Conservation (phyloP, 257 asterid genomes). For the Eucommia ulmoides region DNA sequence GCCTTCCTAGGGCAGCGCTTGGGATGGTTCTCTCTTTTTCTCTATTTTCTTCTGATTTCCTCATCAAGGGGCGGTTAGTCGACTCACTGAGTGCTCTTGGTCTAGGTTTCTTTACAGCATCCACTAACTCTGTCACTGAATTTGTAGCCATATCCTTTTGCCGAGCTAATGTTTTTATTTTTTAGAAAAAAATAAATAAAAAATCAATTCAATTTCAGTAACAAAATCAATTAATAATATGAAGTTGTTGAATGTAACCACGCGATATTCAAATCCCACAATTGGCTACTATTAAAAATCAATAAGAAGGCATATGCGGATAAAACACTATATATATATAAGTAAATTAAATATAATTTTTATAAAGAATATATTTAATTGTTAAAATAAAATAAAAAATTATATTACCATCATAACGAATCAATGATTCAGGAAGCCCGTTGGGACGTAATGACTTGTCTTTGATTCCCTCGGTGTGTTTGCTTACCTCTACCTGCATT, state of each 20-base stretch:
- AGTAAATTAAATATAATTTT: no score
- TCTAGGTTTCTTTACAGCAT: conserved; percentile 70
- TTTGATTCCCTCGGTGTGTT: conserved; percentile 82
- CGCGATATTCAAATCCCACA: no score
- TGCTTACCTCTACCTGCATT: conserved; percentile 98
- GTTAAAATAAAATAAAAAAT: no score
- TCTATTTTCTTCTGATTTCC: conserved; percentile 45
- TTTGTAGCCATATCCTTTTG: conserved; percentile 67
- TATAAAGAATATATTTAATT: no score
- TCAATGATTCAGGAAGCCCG: conserved; percentile 90
- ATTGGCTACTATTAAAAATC: no score
- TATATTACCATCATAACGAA: conserved; percentile 98
- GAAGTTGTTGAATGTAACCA: no score
- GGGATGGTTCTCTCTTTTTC: conserved; percentile 18
- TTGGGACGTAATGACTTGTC: conserved; percentile 74
- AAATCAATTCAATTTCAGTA: no score
- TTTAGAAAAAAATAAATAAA: no score
- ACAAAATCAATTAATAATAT: no score
- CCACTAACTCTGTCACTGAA: conserved; percentile 64
- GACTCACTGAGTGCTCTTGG: conserved; percentile 80
- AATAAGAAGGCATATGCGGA: no score
- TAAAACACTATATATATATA: no score
- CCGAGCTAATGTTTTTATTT: no score
- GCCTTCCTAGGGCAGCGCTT: conserved; percentile 18
- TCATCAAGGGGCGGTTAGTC: conserved; percentile 41